Evolutionary conservation across 2,329 filamentous ascomycete genomes (phyloP), one percentile per base, ranked within the genome.

Genomic region (Dothideomycetes sp.): DNA sequence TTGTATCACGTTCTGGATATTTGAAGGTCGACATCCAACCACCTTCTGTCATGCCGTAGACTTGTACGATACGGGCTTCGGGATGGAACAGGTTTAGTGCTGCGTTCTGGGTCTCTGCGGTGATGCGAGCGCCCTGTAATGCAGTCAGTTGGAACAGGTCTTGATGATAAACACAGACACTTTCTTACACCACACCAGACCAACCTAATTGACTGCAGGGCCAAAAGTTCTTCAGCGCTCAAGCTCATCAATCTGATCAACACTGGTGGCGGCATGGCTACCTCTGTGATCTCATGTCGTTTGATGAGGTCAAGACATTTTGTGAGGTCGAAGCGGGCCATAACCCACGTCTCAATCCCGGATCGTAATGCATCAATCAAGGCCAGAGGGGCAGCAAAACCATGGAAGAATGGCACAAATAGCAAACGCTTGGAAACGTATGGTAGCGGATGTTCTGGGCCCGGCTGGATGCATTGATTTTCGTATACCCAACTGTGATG

Each of bases 1-100:
- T 62, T 12, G 55, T 50, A 32, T 69, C 66, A 11, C 56, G 52
- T 37, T 66, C 56, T 2, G 49, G 48, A 39, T 57, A 61, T 40
- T 65, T 62, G 51, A 68, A 64, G 3, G 54, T 59, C 48, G 60
- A 49, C 56, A 62, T 41, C 71, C 71, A 49, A 54, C 62, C 53
- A 2, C 53, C 53, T 45, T 76, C 73, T 0, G 71, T 74, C 65
- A 74, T 73, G 1, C 73, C 72, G 64, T 68, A 76, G 25, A 71
- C 61, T 44, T 71, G 68, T 8, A 59, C 59, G 11, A 72, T 60
- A 13, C 59, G 56, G 0, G 68, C 65, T 22, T 62, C 53, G 1
- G 48, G 47, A 18, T 62, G 51, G 27, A 74, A 63, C 16, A 67
- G 52, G 5, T 51, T 48, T 23, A 63, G 58, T 46, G 70, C 58